phyloP scores from a whole-genome alignment of 305 asterid species.

The Rubia peregrina region DNA sequence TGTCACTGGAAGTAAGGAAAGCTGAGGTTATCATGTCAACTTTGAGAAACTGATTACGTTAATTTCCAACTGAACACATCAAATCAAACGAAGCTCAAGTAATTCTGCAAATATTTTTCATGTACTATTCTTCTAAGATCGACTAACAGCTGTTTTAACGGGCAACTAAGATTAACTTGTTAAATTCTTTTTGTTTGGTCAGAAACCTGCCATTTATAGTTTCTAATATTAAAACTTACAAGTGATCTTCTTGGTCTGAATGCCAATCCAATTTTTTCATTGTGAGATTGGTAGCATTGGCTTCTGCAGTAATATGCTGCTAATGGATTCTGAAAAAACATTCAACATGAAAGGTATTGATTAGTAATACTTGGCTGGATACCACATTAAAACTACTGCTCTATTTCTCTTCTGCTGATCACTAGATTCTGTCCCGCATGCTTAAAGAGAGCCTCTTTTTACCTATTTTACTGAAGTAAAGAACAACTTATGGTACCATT shows the following conservation, averaged over 20 bases:
- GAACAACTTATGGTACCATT: not conserved
- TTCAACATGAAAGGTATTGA: not conserved
- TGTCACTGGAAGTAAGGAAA: not conserved
- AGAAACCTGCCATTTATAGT: not conserved
- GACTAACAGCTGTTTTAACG: not conserved
- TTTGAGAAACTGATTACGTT: not conserved
- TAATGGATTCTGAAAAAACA: not conserved
- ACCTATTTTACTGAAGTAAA: not conserved
- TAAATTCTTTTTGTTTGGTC: not conserved
- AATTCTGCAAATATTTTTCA: not conserved
- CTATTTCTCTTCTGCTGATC: not conserved
- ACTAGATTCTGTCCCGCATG: not conserved
- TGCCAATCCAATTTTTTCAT: not conserved
- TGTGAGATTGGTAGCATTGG: not conserved
- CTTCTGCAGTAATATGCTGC: not conserved
- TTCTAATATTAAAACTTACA: not conserved
- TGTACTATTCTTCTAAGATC: not conserved
- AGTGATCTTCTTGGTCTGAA: not conserved
- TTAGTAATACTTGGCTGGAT: not conserved
- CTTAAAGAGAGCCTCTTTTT: not conserved
- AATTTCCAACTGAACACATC: not conserved
- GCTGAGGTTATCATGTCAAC: not conserved
- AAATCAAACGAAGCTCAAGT: not conserved
- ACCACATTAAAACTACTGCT: not conserved
- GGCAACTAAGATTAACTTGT: not conserved